A percentile compares a stretch with the other conserved stretches of the same genome.
These are phyloP conservation scores for Trichoderma aggressivum DNA, from an alignment of 2,329 filamentous ascomycete genomes.

Conservation along the genomic window DNA sequence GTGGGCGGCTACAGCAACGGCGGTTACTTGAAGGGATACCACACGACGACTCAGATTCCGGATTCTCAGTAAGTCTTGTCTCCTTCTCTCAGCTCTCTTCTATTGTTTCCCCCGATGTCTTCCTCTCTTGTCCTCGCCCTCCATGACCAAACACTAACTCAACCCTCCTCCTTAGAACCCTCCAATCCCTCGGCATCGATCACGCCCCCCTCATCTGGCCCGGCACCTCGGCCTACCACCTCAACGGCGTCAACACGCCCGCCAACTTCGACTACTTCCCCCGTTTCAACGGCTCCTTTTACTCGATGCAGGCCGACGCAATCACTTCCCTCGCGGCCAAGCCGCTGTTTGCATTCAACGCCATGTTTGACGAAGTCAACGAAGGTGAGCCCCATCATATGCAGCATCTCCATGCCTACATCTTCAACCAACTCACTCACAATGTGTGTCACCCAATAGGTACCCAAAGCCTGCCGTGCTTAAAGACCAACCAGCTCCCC, in stretches of 20 bases:
- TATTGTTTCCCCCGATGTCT: neutral
- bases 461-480: neutral
- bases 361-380: slow-evolving; percentile 17
- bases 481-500: slow-evolving; percentile 7
- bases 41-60: slow-evolving; percentile 12
- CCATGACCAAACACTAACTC: too few species aligned
- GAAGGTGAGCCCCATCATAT: neutral
- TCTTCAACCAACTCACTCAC: neutral
- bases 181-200: slow-evolving; percentile 12
- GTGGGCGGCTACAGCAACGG: slow-evolving; percentile 10
- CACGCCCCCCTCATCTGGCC: slow-evolving; percentile 12
- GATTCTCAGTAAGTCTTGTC: neutral
- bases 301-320: slow-evolving; percentile 15
- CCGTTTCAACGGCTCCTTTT: slow-evolving; percentile 12
- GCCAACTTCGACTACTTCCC: slow-evolving; percentile 13
- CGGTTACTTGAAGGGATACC: slow-evolving; percentile 3
- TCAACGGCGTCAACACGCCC: slow-evolving; percentile 5
- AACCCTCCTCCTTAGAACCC: neutral
- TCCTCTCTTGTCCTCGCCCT: too few species aligned
- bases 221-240: slow-evolving; percentile 13
- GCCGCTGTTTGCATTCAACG: slow-evolving; percentile 12
- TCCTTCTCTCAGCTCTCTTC: neutral
- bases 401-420: neutral
- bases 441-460: neutral
- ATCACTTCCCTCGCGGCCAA: neutral